Evolutionary conservation across 1,284 basidiomycete genomes (phyloP).

Genomic region (Tremellales sp.): DNA sequence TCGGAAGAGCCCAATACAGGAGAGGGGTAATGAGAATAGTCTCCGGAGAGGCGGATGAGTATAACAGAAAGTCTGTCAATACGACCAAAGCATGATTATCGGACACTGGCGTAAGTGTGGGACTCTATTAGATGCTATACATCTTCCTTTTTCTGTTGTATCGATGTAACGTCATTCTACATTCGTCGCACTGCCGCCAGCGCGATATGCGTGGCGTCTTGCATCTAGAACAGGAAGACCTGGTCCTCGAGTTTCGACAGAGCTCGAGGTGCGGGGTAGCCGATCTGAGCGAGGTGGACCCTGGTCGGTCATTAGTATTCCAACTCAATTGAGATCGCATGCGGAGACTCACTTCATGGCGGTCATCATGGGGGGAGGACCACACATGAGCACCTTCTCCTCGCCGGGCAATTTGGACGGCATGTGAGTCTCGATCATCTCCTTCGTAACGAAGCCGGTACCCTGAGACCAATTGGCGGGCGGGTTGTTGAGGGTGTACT

Average conservation of each 20-base stretch:
- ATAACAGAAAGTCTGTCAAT: too few species aligned
- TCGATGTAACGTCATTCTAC: too few species aligned
- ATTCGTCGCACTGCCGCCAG: too few species aligned
- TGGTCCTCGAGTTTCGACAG: constrained; percentile 90
- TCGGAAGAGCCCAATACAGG: neutral
- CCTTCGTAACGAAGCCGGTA: constrained; percentile 86
- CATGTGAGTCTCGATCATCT: constrained; percentile 79
- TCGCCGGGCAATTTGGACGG: constrained; percentile 51
- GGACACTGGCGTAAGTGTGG: too few species aligned
- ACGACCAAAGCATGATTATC: too few species aligned
- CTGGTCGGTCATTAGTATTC: constrained; percentile 47
- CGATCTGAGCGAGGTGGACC: constrained; percentile 82
- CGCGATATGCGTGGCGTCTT: too few species aligned
- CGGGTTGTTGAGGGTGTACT: constrained; percentile 89
- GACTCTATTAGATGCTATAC: too few species aligned
- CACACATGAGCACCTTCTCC: constrained; percentile 81
- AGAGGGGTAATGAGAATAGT: neutral
- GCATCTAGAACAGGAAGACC: constrained; percentile 58
- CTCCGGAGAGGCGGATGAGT: neutral
- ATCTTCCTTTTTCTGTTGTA: too few species aligned
- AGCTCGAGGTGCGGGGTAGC: constrained; percentile 80
- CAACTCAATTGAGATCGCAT: neutral
- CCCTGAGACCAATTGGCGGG: constrained; percentile 82
- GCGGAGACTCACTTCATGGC: constrained; percentile 80
- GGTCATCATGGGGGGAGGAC: constrained; percentile 91